Base-by-base conservation (phyloP, 2,329 filamentous ascomycete species). In the Chaetomium sp. region DNA sequence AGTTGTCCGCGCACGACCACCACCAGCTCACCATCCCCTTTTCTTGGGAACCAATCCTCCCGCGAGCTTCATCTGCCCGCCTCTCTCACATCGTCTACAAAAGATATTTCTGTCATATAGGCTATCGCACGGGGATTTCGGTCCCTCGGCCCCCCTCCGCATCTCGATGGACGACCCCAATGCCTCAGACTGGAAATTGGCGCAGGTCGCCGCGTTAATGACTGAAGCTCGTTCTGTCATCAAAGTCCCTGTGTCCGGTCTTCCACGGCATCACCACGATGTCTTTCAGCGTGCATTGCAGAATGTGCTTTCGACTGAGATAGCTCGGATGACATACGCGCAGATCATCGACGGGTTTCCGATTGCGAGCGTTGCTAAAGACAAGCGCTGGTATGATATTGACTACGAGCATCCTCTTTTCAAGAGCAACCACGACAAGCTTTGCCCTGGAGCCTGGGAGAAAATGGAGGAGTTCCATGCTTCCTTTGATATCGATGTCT, bases 301-400 rank as follows among this genome's bases (percentile, higher is more conserved):
- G 2, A 54, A 54, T 9, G 51, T 54, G 13, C 29, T 54, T 19
- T 9, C 3, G 19, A 35, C 51, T 5, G 29, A 54, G 29, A n/a
- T 7, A 13, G 51, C 51, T 8, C 29, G 10, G 6, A 27, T 5
- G 16, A 54, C 51, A n/a, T 53, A n/a, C 16, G 50, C 25, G 3
- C 50, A 54, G 29, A 54, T 54, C 51, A 27, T 27, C 51, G n/a
- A 54, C 9, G 29, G 29, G 7, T 27, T 54, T n/a, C 51, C 51
- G 29, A 29, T 35, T 8, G n/a, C 6, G 16, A 54, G 51, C 27
- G 51, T 54, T 8, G 51, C 51, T 19, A 2, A 12, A 4, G 51
- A 54, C 10, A 7, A 19, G 7, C 23, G 12, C 50, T 25, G 21
- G 50, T 12, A 31, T 19, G 5, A 47, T n/a, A 47, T 12, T 7